Percentiles rank a stretch among this genome's conserved stretches.
These are phyloP conservation scores for Pleoardoris graminearum DNA, from an alignment of 2,329 filamentous ascomycete genomes.

Conservation along the genomic window DNA sequence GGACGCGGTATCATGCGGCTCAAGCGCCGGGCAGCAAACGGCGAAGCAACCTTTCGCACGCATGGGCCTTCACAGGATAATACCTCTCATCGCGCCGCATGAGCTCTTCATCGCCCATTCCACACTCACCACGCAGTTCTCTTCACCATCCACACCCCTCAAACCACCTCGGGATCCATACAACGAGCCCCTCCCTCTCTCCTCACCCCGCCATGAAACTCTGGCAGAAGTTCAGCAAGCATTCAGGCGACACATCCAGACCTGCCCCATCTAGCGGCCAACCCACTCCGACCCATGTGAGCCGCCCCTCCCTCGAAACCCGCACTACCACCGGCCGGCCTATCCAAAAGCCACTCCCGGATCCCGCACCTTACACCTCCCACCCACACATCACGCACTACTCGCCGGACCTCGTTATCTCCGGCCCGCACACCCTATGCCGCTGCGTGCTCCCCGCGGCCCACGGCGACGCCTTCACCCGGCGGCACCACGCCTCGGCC, in stretches of 20 bases:
- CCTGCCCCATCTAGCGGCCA: background rate
- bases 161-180: too few species aligned
- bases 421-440: slow-evolving; percentile 4
- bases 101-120: too few species aligned
- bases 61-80: too few species aligned
- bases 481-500: slow-evolving; percentile 2
- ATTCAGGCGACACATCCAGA: background rate
- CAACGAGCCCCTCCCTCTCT: background rate
- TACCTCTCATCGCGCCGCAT: too few species aligned
- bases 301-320: background rate
- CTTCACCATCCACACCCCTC: too few species aligned
- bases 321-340: background rate
- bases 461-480: slow-evolving; percentile 9
- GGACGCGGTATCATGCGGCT: too few species aligned
- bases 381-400: slow-evolving; percentile 6
- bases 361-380: background rate
- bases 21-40: too few species aligned
- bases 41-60: too few species aligned
- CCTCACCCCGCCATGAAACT: background rate
- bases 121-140: too few species aligned
- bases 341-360: background rate
- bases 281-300: too few species aligned
- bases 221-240: background rate
- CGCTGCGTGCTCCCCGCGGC: background rate
- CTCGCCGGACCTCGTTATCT: background rate